Conservation (phyloP, 2,329 filamentous ascomycete species). For the Ophiostoma quercus region DNA sequence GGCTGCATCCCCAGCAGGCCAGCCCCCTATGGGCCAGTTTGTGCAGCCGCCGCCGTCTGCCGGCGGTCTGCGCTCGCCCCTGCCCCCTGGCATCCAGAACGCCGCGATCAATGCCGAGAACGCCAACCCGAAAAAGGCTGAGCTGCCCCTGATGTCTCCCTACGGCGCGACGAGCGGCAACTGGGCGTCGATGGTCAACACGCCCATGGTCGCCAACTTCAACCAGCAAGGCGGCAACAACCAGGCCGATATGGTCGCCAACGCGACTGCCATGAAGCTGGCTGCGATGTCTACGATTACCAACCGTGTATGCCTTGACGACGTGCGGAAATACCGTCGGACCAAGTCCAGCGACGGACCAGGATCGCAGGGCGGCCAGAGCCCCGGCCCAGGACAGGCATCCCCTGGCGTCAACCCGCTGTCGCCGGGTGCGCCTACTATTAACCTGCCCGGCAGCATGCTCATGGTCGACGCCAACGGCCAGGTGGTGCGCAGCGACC, state of each 20-base stretch:
- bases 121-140: constrained; percentile 45
- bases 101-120: constrained; percentile 71
- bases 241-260: constrained; percentile 96
- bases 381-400: constrained; percentile 33
- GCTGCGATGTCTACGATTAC: constrained; percentile 96
- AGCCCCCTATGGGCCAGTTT: constrained; percentile 90
- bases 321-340: constrained; percentile 92
- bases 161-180: constrained; percentile 71
- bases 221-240: constrained; percentile 51
- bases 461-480: constrained; percentile 95
- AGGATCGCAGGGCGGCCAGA: not conserved
- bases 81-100: constrained; percentile 64
- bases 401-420: constrained; percentile 47
- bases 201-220: constrained; percentile 89
- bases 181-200: constrained; percentile 98
- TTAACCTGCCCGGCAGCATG: constrained; percentile 65
- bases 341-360: constrained; percentile 81
- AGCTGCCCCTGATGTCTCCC: constrained; percentile 81
- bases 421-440: constrained; percentile 59
- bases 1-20: constrained; percentile 54
- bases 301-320: constrained; percentile 93
- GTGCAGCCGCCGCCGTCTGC: constrained; percentile 73
- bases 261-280: constrained; percentile 97
- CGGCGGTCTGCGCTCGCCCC: constrained; percentile 69
- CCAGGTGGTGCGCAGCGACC: constrained; percentile 78